Evolutionary conservation across 768 basidiomycete genomes (phyloP).

Genomic region (Leccinum rimulosum): DNA sequence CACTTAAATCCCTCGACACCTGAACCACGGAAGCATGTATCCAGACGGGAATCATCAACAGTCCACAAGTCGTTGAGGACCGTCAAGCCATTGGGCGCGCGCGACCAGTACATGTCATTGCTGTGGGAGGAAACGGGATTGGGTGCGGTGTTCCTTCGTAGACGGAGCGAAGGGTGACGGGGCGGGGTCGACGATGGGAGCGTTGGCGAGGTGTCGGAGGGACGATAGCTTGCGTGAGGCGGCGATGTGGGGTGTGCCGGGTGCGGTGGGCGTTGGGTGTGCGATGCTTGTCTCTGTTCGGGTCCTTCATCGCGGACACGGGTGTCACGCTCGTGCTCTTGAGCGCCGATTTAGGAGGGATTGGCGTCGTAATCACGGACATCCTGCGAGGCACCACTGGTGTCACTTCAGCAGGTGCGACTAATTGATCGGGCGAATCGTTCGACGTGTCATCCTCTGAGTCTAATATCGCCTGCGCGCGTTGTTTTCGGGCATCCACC

Average conservation of each 20-base stretch:
- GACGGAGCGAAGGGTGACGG: conserved; percentile 29
- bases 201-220: too few species aligned
- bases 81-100: conserved; percentile 82
- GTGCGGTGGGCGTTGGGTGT: conserved; percentile 39
- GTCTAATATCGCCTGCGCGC: conserved; percentile 13
- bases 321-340: conserved; percentile 53
- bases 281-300: conserved; percentile 43
- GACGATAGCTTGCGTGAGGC: conserved; percentile 30
- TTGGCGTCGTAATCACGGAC: conserved; percentile 19
- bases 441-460: conserved; percentile 40
- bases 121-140: conserved; percentile 60
- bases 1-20: too few species aligned
- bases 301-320: conserved; percentile 54
- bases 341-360: conserved; percentile 39
- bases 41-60: conserved; percentile 47
- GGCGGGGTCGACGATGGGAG: conserved; percentile 32
- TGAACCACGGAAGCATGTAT: conserved; percentile 32
- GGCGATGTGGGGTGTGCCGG: conserved; percentile 26
- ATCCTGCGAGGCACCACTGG: conserved; percentile 18
- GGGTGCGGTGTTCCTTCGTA: conserved; percentile 20
- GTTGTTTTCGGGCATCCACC: conserved; percentile 5
- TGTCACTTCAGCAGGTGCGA: conserved; percentile 13
- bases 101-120: conserved; percentile 80
- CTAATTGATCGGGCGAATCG: conserved; percentile 7
- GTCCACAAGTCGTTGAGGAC: conserved; percentile 91